Evolutionary conservation across 129 eudicot species (phyloP).

Genomic region (Chrysanthemum lavandulifolium): DNA sequence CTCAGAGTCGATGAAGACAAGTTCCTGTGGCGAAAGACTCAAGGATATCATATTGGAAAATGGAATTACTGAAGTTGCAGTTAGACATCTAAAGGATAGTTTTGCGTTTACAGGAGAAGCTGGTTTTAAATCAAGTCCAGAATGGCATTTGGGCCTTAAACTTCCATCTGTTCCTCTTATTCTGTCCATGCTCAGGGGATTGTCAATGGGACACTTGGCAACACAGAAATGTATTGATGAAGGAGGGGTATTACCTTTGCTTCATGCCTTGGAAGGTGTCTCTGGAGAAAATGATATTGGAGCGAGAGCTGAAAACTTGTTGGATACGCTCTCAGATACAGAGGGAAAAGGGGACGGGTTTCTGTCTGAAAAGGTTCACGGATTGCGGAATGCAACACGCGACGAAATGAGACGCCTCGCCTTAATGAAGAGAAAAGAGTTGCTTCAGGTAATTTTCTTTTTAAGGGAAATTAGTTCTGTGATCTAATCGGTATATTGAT

Average conservation of each 20-base stretch:
- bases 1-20: slow-evolving; percentile 92
- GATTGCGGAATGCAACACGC: slow-evolving; percentile 78
- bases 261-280: slow-evolving; percentile 94
- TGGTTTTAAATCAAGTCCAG: slow-evolving; percentile 65
- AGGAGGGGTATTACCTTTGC: slow-evolving; percentile 82
- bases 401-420: slow-evolving; percentile 97
- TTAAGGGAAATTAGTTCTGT: not conserved
- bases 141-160: slow-evolving; percentile 74
- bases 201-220: slow-evolving; percentile 91
- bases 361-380: slow-evolving; percentile 63
- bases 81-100: slow-evolving; percentile 61
- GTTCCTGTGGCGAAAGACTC: slow-evolving; percentile 91
- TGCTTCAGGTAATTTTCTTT: slow-evolving; percentile 67
- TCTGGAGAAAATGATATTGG: slow-evolving; percentile 98
- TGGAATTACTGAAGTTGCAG: slow-evolving; percentile 70
- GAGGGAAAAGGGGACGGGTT: slow-evolving; percentile 90
- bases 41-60: slow-evolving; percentile 93
- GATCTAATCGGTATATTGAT: not conserved
- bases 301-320: slow-evolving; percentile 92
- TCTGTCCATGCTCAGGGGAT: slow-evolving; percentile 91
- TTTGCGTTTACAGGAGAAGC: slow-evolving; percentile 80
- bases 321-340: slow-evolving; percentile 86
- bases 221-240: slow-evolving; percentile 83
- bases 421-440: slow-evolving; percentile 74
- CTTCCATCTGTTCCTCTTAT: slow-evolving; percentile 87